Conservation (phyloP, 129 eudicot genomes). For the Glebionis coronaria region DNA sequence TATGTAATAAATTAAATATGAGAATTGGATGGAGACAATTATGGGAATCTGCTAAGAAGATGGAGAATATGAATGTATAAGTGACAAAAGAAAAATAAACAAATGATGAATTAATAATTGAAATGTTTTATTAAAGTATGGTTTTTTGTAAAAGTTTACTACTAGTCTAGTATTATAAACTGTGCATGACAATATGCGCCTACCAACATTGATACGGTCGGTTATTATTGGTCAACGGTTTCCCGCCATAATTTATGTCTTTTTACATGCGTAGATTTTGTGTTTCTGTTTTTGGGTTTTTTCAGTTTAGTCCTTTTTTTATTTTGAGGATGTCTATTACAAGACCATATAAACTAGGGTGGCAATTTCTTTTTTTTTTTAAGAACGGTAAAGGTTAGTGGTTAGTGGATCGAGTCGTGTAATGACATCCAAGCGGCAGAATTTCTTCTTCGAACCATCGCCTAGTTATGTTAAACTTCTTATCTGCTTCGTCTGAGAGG, state of each 20-base stretch:
- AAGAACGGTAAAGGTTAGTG: too few species aligned
- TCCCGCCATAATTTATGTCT: constrained; percentile 29
- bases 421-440: too few species aligned
- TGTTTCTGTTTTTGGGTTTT: background rate
- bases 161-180: background rate
- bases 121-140: background rate
- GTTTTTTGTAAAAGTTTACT: constrained; percentile 1
- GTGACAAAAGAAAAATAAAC: constrained; percentile 18
- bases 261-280: background rate
- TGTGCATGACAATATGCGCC: constrained; percentile 24
- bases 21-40: constrained; percentile 25
- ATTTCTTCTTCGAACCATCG: too few species aligned
- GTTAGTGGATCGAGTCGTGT: too few species aligned
- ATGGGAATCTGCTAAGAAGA: constrained; percentile 32
- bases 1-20: background rate
- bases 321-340: too few species aligned
- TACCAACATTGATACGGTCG: constrained; percentile 20
- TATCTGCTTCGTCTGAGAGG: too few species aligned
- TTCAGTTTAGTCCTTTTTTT: background rate
- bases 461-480: too few species aligned
- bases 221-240: constrained; percentile 31
- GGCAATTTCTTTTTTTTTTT: too few species aligned
- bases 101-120: background rate
- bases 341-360: too few species aligned
- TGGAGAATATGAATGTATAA: constrained; percentile 24